These are phyloP conservation scores for Neonectria hederae DNA, from an alignment of 2,329 filamentous ascomycete genomes.

Conservation along the genomic window DNA sequence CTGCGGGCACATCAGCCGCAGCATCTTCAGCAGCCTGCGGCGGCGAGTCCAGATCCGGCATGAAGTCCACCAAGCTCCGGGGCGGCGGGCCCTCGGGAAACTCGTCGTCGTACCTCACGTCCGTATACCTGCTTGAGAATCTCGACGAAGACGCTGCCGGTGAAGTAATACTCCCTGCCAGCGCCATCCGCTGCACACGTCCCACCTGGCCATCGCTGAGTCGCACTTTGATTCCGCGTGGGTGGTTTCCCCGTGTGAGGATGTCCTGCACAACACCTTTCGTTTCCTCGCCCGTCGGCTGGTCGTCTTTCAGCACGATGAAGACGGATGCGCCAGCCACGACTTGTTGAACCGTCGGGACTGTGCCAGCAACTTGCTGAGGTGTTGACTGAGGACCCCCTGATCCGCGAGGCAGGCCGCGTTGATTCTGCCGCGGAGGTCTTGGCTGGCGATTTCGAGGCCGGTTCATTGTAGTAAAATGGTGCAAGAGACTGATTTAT, in stretches of 20 bases:
- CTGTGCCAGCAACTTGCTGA: slow-evolving; percentile 49
- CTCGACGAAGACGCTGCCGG: slow-evolving; percentile 30
- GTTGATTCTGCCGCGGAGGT: slow-evolving; percentile 35
- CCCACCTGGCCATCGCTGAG: slow-evolving; percentile 77
- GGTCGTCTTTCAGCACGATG: slow-evolving; percentile 80
- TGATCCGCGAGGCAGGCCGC: slow-evolving; percentile 27
- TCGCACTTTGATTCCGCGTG: slow-evolving; percentile 81
- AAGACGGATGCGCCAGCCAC: slow-evolving; percentile 71
- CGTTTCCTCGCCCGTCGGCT: slow-evolving; percentile 77
- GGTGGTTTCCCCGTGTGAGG: slow-evolving; percentile 78
- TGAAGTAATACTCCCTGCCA: slow-evolving; percentile 9
- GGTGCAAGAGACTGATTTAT: background rate
- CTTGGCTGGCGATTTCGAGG: slow-evolving; percentile 47
- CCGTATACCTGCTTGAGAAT: slow-evolving; percentile 47
- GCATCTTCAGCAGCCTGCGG: background rate
- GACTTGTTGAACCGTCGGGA: slow-evolving; percentile 63
- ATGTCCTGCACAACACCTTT: slow-evolving; percentile 72
- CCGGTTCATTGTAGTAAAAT: slow-evolving; percentile 41
- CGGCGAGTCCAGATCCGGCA: slow-evolving; percentile 50
- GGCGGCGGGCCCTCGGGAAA: slow-evolving; percentile 51
- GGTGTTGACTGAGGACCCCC: slow-evolving; percentile 43
- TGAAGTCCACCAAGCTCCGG: slow-evolving; percentile 57
- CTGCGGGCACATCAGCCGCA: slow-evolving; percentile 13
- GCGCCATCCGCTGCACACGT: slow-evolving; percentile 71
- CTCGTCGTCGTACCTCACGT: slow-evolving; percentile 49